These are phyloP conservation scores for Diaporthe sp. DNA, from an alignment of 2,329 filamentous ascomycete genomes.

Conservation along the genomic window DNA sequence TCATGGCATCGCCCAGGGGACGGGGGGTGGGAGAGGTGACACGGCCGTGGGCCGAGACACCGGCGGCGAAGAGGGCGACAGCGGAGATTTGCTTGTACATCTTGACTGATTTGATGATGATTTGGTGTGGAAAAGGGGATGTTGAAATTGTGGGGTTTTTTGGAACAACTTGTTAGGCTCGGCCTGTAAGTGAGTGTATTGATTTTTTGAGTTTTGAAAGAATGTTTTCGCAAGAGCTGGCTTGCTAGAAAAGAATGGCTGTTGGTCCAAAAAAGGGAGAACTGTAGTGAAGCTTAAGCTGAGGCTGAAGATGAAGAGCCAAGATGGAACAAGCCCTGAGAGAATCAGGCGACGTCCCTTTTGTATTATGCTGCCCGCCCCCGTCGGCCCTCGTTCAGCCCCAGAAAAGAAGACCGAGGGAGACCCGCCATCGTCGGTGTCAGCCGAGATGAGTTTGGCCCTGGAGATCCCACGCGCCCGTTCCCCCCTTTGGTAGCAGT, in stretches of 20 bases:
- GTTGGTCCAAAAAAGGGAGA: conserved; percentile 32
- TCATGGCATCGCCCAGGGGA: conserved; percentile 61
- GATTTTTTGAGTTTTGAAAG: conserved; percentile 13
- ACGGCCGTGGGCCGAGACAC: conserved; percentile 64
- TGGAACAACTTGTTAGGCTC: conserved; percentile 32
- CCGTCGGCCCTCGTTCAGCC: neutral
- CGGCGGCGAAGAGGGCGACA: conserved; percentile 49
- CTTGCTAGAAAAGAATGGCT: conserved; percentile 36
- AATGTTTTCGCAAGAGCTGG: conserved; percentile 34
- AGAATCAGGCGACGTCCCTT: conserved; percentile 17
- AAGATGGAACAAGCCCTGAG: neutral
- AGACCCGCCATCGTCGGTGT: conserved; percentile 22
- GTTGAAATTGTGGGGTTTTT: neutral
- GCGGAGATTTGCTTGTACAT: conserved; percentile 37
- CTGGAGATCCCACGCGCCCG: neutral
- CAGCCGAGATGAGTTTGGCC: conserved; percentile 33
- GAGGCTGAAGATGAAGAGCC: conserved; percentile 31
- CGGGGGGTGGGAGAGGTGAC: conserved; percentile 59
- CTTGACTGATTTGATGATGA: conserved; percentile 20
- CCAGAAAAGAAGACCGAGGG: neutral
- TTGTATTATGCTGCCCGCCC: conserved; percentile 15
- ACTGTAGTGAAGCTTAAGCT: conserved; percentile 31
- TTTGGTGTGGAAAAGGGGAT: neutral
- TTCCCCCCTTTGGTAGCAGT: neutral
- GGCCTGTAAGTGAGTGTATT: conserved; percentile 33